Evolutionary conservation across 1,284 basidiomycete species (phyloP), one percentile per base, ranked within the genome.

Genomic region (Tylopilus sp.): DNA sequence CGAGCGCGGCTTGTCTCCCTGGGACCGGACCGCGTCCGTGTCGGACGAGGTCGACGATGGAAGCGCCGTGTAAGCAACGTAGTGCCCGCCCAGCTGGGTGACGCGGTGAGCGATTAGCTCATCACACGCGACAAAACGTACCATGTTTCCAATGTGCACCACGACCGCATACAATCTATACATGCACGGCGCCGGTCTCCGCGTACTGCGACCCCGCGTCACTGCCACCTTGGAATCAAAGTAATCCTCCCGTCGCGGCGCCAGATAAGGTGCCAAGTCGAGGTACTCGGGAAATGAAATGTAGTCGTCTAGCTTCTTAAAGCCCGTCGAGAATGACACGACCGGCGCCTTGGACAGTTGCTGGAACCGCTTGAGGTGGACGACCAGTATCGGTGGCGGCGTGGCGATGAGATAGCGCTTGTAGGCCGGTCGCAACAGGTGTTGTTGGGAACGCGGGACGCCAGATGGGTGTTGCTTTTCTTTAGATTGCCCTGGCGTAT

Each of bases 341-440:
- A 81, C 62, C 31, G 76, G 70, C 38, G 66, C 62, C 68, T 75
- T 74, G 49, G 73, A 66, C 41, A 78, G 68, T 66, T 93, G 90
- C 67, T 95, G 91, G 73, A 97, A 97, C 29, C 94, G 80, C 72
- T 97, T 97, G 44, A 97, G 77, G 59, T 97, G 94, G 53, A 97
- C 81, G 46, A 96, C 89, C 50, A 97, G 79, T 26, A 97, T 81
- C 0, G 92, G 91, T 0, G 94, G 94, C 1, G 91, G 86, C 1
- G 78, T 80, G 5, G 87, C 81, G 60, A 97, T 90, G 52, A 97
- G 82, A 68, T 96, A 97, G 8, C 94, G 86, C 70, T 97, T 97
- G 72, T 91, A 92, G 13, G 92, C 92, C 7, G 89, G 77, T 2
- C 90, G 82, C 64, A 88, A 76, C 43, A 96, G 74, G 49, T 84